A percentile compares a stretch with the other conserved stretches of the same genome.
Conservation (phyloP, 805 yeast species). For the Pichia membranifaciens region DNA sequence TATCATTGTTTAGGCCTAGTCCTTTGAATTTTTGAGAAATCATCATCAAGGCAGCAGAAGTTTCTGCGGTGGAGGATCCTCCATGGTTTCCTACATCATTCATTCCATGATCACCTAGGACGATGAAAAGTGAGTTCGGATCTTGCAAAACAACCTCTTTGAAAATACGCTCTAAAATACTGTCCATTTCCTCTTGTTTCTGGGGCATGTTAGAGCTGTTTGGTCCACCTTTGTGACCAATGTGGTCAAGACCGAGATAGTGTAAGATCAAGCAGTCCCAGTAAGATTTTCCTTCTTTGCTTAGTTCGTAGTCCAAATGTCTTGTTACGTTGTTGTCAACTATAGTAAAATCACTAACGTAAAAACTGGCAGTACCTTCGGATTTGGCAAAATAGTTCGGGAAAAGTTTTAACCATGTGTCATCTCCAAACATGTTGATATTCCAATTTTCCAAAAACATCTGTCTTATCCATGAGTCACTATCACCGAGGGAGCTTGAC, state of each 20-base stretch:
- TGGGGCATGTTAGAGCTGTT: conserved; percentile 68
- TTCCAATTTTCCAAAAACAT: conserved; percentile 37
- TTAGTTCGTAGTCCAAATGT: conserved; percentile 62
- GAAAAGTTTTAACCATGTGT: conserved; percentile 92
- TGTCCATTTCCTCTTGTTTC: conserved; percentile 86
- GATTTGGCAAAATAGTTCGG: conserved; percentile 57
- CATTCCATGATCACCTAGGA: conserved; percentile 96
- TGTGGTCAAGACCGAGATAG: conserved; percentile 91
- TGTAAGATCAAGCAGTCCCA: conserved; percentile 92
- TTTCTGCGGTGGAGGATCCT: conserved; percentile 89
- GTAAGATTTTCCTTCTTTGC: conserved; percentile 26
- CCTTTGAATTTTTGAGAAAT: conserved; percentile 54
- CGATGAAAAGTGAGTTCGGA: conserved; percentile 55
- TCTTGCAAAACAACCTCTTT: conserved; percentile 23
- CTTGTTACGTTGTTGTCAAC: conserved; percentile 92
- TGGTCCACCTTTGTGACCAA: conserved; percentile 97
- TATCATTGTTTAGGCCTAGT: conserved; percentile 17
- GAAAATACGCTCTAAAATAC: conserved; percentile 50
- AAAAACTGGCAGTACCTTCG: conserved; percentile 92
- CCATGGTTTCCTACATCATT: conserved; percentile 95
- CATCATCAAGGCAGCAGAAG: conserved; percentile 74
- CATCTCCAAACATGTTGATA: conserved; percentile 91
- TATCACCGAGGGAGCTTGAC: conserved; percentile 56
- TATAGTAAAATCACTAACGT: conserved; percentile 89
- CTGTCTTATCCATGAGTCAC: conserved; percentile 86